A percentile compares a stretch with the other conserved stretches of the same genome.
phyloP scores from a whole-genome alignment of 495 filamentous ascomycete species.

The Chaetomidium leptoderma region DNA sequence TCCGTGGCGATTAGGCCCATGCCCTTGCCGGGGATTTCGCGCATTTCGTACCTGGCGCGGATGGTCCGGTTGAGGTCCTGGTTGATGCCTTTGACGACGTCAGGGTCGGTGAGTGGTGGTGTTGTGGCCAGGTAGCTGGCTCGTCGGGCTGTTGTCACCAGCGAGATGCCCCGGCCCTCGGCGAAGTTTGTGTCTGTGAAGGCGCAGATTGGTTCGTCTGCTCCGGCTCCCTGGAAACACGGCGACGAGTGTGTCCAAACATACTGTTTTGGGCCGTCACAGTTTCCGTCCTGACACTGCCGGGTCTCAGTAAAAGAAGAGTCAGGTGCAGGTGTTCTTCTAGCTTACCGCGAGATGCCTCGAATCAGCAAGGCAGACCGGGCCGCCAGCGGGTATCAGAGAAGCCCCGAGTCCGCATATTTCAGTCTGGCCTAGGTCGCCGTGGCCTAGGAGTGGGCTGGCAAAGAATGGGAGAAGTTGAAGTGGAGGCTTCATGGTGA shows the following conservation, averaged over 20 bases:
- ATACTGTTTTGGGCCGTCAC: constrained; percentile 14
- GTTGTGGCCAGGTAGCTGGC: constrained; percentile 24
- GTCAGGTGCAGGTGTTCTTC: background rate
- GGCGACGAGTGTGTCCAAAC: constrained; percentile 29
- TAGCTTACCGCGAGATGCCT: background rate
- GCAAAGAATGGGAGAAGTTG: background rate
- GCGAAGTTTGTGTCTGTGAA: constrained; percentile 33
- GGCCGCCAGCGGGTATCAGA: background rate
- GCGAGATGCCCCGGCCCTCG: constrained; percentile 30
- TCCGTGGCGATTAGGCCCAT: constrained; percentile 32
- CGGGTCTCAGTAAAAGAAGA: background rate
- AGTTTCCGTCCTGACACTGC: constrained; percentile 17
- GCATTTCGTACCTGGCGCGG: constrained; percentile 26
- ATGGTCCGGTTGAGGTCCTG: constrained; percentile 20
- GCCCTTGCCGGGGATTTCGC: constrained; percentile 35
- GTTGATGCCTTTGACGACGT: constrained; percentile 22
- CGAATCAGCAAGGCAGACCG: background rate
- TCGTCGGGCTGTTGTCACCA: constrained; percentile 28
- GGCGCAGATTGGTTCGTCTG: constrained; percentile 26
- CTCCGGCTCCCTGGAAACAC: constrained; percentile 23
- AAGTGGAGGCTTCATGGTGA: constrained; percentile 3
- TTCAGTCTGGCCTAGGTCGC: constrained; percentile 6
- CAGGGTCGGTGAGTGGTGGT: constrained; percentile 27
- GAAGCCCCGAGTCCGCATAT: constrained; percentile 6
- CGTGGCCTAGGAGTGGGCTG: constrained; percentile 1